phyloP scores from a whole-genome alignment of 2,329 filamentous ascomycete species.

The Monosporascus sp. region DNA sequence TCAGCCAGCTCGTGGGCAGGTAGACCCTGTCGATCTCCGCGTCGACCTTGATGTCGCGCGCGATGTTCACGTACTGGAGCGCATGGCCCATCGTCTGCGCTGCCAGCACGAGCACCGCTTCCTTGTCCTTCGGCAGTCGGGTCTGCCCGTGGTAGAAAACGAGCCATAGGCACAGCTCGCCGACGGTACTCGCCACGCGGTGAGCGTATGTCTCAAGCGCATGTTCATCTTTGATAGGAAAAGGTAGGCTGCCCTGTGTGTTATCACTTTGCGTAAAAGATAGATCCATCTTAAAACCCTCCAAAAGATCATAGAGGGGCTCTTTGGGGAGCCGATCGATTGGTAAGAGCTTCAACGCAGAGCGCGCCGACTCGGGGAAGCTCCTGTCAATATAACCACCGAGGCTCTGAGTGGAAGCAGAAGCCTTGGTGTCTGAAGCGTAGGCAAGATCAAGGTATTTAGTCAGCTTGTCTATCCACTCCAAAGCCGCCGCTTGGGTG shows the following conservation, averaged over 20 bases:
- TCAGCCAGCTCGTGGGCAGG: conserved; percentile 59
- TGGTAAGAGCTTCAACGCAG: conserved; percentile 56
- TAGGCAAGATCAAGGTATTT: conserved; percentile 53
- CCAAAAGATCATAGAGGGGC: conserved; percentile 58
- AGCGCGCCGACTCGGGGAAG: conserved; percentile 47
- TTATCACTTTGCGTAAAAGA: conserved; percentile 35
- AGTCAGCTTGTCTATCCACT: conserved; percentile 54
- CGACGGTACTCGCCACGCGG: conserved; percentile 69
- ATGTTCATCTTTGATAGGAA: conserved; percentile 52
- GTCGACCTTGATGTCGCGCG: conserved; percentile 65
- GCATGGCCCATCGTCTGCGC: conserved; percentile 65
- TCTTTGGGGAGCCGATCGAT: conserved; percentile 47
- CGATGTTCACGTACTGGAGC: conserved; percentile 73
- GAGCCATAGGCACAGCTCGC: conserved; percentile 61
- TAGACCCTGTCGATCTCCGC: conserved; percentile 63
- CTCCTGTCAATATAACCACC: conserved; percentile 35
- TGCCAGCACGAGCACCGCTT: conserved; percentile 43
- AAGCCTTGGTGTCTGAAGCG: conserved; percentile 16
- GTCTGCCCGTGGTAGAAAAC: conserved; percentile 52
- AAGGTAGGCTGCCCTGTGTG: conserved; percentile 17
- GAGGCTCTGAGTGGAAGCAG: conserved; percentile 17
- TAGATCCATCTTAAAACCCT: conserved; percentile 65
- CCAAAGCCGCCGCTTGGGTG: conserved; percentile 43
- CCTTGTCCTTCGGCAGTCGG: conserved; percentile 22
- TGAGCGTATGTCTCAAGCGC: conserved; percentile 59